Evolutionary conservation across 768 basidiomycete species (phyloP), one percentile per base, ranked within the genome.

Genomic region (Boletus patriciae): DNA sequence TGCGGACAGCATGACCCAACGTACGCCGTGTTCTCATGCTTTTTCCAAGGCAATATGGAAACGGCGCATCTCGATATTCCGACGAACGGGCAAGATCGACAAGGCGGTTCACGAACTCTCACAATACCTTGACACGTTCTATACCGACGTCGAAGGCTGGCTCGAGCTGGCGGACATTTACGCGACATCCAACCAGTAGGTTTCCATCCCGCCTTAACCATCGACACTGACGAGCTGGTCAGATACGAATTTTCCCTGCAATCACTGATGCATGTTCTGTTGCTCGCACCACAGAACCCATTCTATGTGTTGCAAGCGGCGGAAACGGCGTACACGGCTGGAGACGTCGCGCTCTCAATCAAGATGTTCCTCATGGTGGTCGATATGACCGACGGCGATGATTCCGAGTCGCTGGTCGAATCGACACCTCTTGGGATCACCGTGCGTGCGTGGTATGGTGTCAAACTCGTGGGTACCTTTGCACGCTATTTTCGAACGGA

Each of bases 91-190:
- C 45, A 81, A 81, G 66, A 71, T 81, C 0, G 84, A 92, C 49
- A 78, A 78, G 47, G 87, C 90, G 0, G 84, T 89, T 2, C 80
- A 85, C 11, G 85, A 93, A 65, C 78, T 96, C 4, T 82, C 82
- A 15, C 76, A 79, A 42, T 86, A 87, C 62, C 80, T 94, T 19
- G 94, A 97, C 64, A 92, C 88, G 0, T 89, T 93, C 68, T 97
- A 96, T 69, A 84, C 85, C 21, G 94, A 97, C 61, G 77, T 87
- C 15, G 92, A 94, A 62, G 92, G 83, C 12, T 96, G 94, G 94
- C 73, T 90, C 18, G 88, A 94, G 68, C 82, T 97, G 23, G 86
- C 90, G 0, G 87, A 90, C 64, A 82, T 92, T 5, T 92, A 96
- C 62, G 76, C 85, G 6, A 78, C 82, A 12, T 85, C 87, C 62